Base-by-base conservation (phyloP, 2,329 filamentous ascomycete species). In the Orbilia quercus region DNA sequence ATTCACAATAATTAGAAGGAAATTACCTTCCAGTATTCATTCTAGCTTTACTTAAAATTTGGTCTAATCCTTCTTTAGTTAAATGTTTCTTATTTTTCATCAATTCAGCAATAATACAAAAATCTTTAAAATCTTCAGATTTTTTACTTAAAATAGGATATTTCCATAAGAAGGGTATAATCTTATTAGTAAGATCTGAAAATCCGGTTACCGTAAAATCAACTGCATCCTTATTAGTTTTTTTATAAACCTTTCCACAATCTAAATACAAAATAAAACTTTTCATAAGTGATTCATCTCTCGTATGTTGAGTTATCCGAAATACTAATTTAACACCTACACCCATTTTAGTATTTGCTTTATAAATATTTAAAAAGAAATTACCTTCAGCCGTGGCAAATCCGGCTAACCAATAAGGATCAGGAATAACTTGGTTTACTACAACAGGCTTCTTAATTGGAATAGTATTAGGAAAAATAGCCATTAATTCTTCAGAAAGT, bases 11-110 rank as follows among this genome's bases (percentile, higher is more conserved):
- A n/a, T n/a, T n/a, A n/a, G n/a, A n/a, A n/a, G n/a, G n/a, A n/a
- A n/a, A n/a, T n/a, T n/a, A n/a, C n/a, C 51, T 64, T 75, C 36
- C 59, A 59, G 53, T 70, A 38, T 74, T 72, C 70, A 74, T 72
- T 62, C 45, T 25, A 22, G 22, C 40, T 64, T 74, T 74, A 9
- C 71, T 60, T 16, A 31, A 22, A 20, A 71, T 74, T 72, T 75
- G 62, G 50, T 72, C 36, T 48, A 75, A 72, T 31, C 71, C 71
- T 62, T 72, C 53, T 50, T 50, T 42, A 34, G 71, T 75, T 62
- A 55, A 54, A 72, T 75, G 65, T 25, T n/a, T 16, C 54, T 75
- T 75, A 63, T 54, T 25, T 53, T 69, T 69, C 38, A 69, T 69
- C 12, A 69, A 34, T 36, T 14, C 42, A 9, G 64, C 48, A 38